phyloP scores from a whole-genome alignment of 441 rosid genomes.

The Macaranga tanarius region DNA sequence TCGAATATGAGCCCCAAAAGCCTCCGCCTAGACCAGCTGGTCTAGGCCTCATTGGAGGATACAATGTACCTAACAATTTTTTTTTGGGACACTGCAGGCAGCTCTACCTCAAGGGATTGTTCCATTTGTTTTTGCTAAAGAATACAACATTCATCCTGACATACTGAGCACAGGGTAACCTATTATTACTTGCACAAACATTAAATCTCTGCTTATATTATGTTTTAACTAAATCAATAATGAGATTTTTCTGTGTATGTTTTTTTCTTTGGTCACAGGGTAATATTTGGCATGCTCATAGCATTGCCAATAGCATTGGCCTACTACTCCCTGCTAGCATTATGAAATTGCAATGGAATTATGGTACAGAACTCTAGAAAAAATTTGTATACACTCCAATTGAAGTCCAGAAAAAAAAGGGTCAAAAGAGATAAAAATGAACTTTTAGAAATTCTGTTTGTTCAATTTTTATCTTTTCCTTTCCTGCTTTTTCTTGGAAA shows the following conservation, averaged over 20 bases:
- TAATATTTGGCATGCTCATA: conserved; percentile 73
- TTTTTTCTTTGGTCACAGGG: conserved; percentile 50
- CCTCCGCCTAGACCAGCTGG: too few relatives aligned
- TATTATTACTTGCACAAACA: background rate
- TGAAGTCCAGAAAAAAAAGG: background rate
- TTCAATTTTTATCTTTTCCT: conserved; percentile 1
- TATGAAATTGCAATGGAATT: conserved; percentile 33
- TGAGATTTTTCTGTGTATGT: background rate
- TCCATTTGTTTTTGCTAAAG: conserved; percentile 89
- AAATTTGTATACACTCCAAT: background rate
- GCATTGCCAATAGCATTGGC: conserved; percentile 69
- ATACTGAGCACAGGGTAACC: conserved; percentile 73
- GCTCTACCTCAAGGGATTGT: conserved; percentile 92
- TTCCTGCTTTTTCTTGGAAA: background rate
- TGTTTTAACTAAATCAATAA: background rate
- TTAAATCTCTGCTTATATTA: background rate
- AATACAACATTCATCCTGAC: conserved; percentile 81
- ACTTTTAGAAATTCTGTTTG: conserved; percentile 13
- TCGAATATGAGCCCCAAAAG: too few relatives aligned
- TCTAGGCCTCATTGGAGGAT: background rate
- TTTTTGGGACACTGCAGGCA: conserved; percentile 49
- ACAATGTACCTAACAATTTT: background rate
- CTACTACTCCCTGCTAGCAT: conserved; percentile 68
- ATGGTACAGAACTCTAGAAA: conserved; percentile 7
- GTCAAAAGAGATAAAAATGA: background rate